phyloP scores from a whole-genome alignment of 352 stramenopile genomes.

The Globisporangium iwayamae region DNA sequence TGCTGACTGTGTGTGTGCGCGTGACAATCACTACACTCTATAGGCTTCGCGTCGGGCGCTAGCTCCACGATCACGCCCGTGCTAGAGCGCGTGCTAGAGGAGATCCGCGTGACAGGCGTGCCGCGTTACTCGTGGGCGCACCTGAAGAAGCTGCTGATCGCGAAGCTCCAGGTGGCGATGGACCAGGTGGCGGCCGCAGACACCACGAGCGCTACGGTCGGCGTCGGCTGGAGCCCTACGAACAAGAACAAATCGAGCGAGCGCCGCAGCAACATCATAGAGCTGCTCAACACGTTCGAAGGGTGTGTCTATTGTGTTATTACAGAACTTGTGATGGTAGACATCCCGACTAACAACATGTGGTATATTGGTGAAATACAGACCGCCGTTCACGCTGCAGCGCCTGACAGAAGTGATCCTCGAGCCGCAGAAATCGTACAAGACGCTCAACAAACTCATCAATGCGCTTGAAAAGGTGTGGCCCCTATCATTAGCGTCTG shows the following conservation, averaged over 20 bases:
- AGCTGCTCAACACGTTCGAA: constrained; percentile 64
- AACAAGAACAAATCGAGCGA: constrained; percentile 52
- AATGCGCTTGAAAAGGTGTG: constrained; percentile 78
- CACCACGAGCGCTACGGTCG: constrained; percentile 22
- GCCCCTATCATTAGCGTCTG: neutral
- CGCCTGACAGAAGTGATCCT: constrained; percentile 75
- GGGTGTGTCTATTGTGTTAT: constrained; percentile 18
- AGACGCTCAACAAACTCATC: constrained; percentile 72
- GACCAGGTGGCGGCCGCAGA: constrained; percentile 52
- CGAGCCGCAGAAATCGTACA: constrained; percentile 67
- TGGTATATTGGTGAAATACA: constrained; percentile 7
- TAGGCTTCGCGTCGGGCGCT: constrained; percentile 52
- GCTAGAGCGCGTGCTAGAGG: constrained; percentile 57
- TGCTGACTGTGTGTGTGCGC: neutral
- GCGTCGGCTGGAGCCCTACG: constrained; percentile 39
- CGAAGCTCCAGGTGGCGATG: constrained; percentile 51
- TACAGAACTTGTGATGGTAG: neutral
- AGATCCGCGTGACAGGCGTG: constrained; percentile 67
- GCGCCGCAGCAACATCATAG: constrained; percentile 48
- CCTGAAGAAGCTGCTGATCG: constrained; percentile 58
- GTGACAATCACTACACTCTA: neutral
- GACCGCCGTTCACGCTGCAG: constrained; percentile 80
- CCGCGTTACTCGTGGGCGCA: constrained; percentile 71
- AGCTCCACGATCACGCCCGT: constrained; percentile 41
- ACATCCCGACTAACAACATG: neutral